A percentile compares a stretch with the other conserved stretches of the same genome.
Evolutionary conservation across 208 protist genomes (phyloP).

Genomic region (Spongospora subterranea): DNA sequence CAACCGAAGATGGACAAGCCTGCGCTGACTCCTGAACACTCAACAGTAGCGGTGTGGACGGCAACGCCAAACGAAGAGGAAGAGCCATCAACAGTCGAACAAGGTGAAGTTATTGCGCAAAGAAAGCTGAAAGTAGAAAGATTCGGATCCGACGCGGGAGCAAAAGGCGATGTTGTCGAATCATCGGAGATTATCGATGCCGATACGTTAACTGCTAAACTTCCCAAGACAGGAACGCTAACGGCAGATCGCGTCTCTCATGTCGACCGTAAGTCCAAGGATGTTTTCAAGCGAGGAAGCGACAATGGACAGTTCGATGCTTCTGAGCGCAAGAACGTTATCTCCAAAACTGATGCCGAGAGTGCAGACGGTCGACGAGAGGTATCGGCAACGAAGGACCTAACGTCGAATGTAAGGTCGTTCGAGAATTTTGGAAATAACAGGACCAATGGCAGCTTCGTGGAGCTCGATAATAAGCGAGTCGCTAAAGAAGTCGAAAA

Average conservation of each 20-base stretch:
- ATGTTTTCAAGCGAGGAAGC: background rate
- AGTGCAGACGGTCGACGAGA: background rate
- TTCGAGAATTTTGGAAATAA: background rate
- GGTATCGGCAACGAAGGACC: background rate
- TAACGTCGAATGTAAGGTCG: background rate
- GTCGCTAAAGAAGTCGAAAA: no score
- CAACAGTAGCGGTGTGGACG: constrained; percentile 17
- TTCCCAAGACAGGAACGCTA: background rate
- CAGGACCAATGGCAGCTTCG: background rate
- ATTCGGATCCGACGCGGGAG: constrained; percentile 22
- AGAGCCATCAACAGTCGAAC: constrained; percentile 38
- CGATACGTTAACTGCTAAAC: background rate
- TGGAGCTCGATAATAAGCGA: background rate
- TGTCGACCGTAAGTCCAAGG: background rate
- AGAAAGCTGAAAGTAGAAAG: constrained; percentile 10
- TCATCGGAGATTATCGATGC: constrained; percentile 39
- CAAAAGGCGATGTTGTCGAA: background rate
- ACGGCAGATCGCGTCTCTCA: background rate
- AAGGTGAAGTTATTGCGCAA: background rate
- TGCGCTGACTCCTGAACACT: background rate
- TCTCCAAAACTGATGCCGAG: background rate
- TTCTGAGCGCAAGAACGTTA: background rate
- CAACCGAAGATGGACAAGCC: background rate
- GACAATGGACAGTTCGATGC: constrained; percentile 37
- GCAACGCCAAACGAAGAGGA: background rate